Evolutionary conservation across 2,329 filamentous ascomycete genomes (phyloP).

Genomic region (Colletotrichum liriopes): DNA sequence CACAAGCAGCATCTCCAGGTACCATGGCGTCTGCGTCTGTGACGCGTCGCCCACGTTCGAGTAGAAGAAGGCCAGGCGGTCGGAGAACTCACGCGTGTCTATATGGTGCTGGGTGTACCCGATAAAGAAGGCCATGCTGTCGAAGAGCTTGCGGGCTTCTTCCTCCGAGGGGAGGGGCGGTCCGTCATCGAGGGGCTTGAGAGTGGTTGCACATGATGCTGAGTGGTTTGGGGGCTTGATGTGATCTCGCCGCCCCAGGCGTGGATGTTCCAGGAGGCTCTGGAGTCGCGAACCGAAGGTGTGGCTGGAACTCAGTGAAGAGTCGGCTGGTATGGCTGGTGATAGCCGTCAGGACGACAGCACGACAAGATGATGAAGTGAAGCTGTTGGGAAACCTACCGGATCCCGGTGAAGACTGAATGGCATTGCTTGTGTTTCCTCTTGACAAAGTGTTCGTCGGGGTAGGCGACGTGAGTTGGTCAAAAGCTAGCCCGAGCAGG

Average conservation of each 20-base stretch:
- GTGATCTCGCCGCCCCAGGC: conserved; percentile 29
- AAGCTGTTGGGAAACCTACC: not conserved
- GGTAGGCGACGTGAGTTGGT: conserved; percentile 17
- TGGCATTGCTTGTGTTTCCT: not conserved
- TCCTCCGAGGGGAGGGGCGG: conserved; percentile 39
- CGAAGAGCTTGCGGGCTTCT: conserved; percentile 43
- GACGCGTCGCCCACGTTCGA: not conserved
- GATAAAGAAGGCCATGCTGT: conserved; percentile 46
- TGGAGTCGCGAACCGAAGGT: conserved; percentile 44
- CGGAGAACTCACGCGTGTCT: conserved; percentile 45
- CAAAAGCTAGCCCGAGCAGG: conserved; percentile 18
- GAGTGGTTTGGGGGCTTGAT: not conserved
- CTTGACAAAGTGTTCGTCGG: not conserved
- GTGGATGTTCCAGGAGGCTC: conserved; percentile 42
- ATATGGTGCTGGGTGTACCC: conserved; percentile 47
- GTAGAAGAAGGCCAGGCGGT: conserved; percentile 38
- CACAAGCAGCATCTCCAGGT: conserved; percentile 35
- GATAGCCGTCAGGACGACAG: not conserved
- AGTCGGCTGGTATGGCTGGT: conserved; percentile 43
- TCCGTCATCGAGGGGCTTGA: conserved; percentile 12
- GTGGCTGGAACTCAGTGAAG: conserved; percentile 42
- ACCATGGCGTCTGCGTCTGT: conserved; percentile 31
- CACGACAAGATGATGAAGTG: not conserved
- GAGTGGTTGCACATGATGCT: not conserved
- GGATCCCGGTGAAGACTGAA: conserved; percentile 18